Base-by-base conservation (phyloP, 2,329 filamentous ascomycete species). In the Penicillium frequentans region DNA sequence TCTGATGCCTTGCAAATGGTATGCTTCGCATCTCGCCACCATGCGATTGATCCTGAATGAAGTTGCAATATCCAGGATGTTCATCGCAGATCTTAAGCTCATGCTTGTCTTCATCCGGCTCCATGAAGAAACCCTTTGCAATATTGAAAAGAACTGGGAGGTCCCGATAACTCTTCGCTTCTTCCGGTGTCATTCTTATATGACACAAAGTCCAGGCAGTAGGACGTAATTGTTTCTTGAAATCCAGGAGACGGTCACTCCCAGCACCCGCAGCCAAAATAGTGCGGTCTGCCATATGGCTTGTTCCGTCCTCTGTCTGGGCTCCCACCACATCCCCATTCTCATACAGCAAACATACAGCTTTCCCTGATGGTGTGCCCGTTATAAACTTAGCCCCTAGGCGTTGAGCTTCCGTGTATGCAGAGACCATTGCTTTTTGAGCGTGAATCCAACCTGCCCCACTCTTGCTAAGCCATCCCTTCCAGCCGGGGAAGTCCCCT, bases 1-100 rank as follows among this genome's bases (percentile, higher is more conserved):
- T 72, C 55, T 72, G 71, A 31, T 80, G 73, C 49, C 72, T 77
- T 2, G 76, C 73, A 49, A 81, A 77, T 0, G 78, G 77, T 0
- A 76, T 57, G 7, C 75, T 79, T 21, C 66, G 64, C 31, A 65
- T 61, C 24, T 72, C 65, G 8, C 69, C 72, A 8, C 50, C 46
- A 31, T 64, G 56, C 16, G 53, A 37, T 0, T 65, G 56, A 27
- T 71, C 64, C 0, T 57, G 54, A 10, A 78, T 60, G 44, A 76
- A 79, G 56, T 84, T 83, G 54, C 77, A 80, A 59, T 84, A 85
- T 3, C 82, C 82, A 0, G 82, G 82, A 56, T 84, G 82, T 61
- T 85, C 82, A 59, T 85, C 82, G 54, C 71, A 73, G 39, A 75
- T 71, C 55, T 75, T 75, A 2, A 75, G 66, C 58, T 75, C 60